Evolutionary conservation across 164 flowering plant species (phyloP), one percentile per base, ranked within the genome.

Genomic region (Chimonanthus praecox): DNA sequence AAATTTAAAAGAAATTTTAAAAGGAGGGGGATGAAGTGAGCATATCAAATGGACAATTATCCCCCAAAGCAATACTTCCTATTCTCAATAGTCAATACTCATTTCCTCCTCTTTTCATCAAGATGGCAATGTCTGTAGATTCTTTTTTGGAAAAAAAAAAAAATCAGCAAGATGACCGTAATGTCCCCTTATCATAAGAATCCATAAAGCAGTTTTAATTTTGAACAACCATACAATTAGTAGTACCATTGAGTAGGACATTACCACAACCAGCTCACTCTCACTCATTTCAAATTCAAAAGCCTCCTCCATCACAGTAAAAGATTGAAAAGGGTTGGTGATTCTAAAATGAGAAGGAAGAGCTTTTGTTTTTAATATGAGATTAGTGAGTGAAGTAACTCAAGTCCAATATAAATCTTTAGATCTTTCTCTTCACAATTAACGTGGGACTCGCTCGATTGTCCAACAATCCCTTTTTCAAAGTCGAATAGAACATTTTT

Each of bases 101-200:
- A 48, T 50, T 58, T 49, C 58, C 66, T 51, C 51, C 49, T 16
- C 44, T 45, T 50, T 63, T 20, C 75, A 16, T 64, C 5, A 51
- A 67, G 51, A 47, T 47, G 45, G 75, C 71, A 75, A 64, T n/a
- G 51, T 18, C 8, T n/a, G 58, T 78, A 51, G 61, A 64, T 72
- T 68, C 65, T 70, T 71, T 50, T 58, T 20, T 13, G 3, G 16
- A 3, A 54, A 15, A 54, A 54, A 8, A 33, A 33, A 33, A 33
- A 33, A 33, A 15, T 20, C 78, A 47, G 66, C 43, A 77, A 50
- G 44, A 72, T 70, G 48, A 15, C 20, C 76, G 77, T 80, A 72
- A 80, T 80, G 69, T 69, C 71, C 45, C 73, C 78, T 75, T 69
- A 75, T 77, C 75, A 76, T 75, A 78, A 47, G 72, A 66, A 72